A percentile compares a stretch with the other conserved stretches of the same genome.
Evolutionary conservation across 164 flowering plant species (phyloP).

Genomic region (Vitis cinerea): DNA sequence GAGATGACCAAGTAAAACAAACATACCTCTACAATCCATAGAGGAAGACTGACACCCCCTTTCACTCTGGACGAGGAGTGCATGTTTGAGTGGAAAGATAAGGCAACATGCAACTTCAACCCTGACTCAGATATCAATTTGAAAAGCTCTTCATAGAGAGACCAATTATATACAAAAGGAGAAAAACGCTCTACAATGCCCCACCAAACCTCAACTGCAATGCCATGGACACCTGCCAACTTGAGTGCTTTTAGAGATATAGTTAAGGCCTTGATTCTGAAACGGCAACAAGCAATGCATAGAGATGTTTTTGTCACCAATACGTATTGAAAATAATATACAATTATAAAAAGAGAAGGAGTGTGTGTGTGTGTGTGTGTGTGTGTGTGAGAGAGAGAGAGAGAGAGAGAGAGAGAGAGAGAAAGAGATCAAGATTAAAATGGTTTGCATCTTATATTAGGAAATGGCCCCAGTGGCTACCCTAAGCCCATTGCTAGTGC

Average conservation of each 20-base stretch:
- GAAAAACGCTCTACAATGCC: slow-evolving; percentile 59
- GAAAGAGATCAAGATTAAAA: no score
- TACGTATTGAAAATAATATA: no score
- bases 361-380: no score
- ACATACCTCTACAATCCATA: slow-evolving; percentile 50
- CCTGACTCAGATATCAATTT: slow-evolving; percentile 41
- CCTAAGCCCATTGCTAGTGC: no score
- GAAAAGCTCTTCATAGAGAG: slow-evolving; percentile 52
- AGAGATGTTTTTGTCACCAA: slow-evolving; percentile 3
- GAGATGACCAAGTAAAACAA: background rate
- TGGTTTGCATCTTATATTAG: no score
- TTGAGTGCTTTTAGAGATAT: slow-evolving; percentile 61
- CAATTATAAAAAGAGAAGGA: no score
- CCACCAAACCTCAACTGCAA: slow-evolving; percentile 72
- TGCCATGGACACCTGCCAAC: slow-evolving; percentile 68
- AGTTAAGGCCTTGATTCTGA: slow-evolving; percentile 47
- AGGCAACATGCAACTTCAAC: slow-evolving; percentile 57
- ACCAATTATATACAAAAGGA: slow-evolving; percentile 53
- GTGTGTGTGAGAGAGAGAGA: no score
- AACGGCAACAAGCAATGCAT: slow-evolving; percentile 11
- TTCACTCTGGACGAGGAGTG: slow-evolving; percentile 26
- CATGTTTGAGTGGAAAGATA: slow-evolving; percentile 52
- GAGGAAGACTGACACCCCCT: slow-evolving; percentile 45
- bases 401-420: no score
- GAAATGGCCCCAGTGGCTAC: no score